Evolutionary conservation across 768 basidiomycete species (phyloP).

Genomic region (Xerocomellus chrysenteron): DNA sequence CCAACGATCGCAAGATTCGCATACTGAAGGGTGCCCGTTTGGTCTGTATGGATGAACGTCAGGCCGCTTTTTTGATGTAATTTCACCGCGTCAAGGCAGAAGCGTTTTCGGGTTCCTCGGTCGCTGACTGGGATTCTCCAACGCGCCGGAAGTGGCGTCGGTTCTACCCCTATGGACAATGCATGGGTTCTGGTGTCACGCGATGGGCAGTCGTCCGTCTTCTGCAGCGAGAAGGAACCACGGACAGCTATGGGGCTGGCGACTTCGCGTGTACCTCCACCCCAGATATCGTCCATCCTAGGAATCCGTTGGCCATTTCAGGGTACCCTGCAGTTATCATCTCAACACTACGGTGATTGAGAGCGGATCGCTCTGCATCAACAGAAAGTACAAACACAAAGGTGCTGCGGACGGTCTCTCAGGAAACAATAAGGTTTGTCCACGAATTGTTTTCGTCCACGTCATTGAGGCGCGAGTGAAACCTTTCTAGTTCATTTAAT

Average conservation of each 20-base stretch:
- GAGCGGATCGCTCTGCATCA: neutral
- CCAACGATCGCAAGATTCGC: conserved; percentile 40
- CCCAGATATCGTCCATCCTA: conserved; percentile 1
- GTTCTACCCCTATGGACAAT: conserved; percentile 17
- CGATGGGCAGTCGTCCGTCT: conserved; percentile 8
- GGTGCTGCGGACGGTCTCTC: neutral
- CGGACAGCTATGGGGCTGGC: neutral
- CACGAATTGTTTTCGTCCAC: neutral
- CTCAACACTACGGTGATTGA: conserved; percentile 16
- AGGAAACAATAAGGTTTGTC: conserved; percentile 14
- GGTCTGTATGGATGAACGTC: conserved; percentile 47
- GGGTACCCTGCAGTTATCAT: neutral
- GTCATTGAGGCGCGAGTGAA: conserved; percentile 9
- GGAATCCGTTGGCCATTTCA: conserved; percentile 5
- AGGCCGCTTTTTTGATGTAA: conserved; percentile 43
- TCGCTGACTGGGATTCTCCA: conserved; percentile 22
- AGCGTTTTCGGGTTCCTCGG: conserved; percentile 9
- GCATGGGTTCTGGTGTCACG: conserved; percentile 4
- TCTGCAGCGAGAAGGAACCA: conserved; percentile 15
- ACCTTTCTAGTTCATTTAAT: neutral
- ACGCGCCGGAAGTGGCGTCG: conserved; percentile 14
- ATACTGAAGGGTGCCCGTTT: conserved; percentile 49
- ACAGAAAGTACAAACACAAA: conserved; percentile 1
- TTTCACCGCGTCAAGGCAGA: conserved; percentile 15
- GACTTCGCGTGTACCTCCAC: conserved; percentile 13